Evolutionary conservation across 108 stramenopile species (phyloP).

Genomic region (Fistulifera pelliculosa): DNA sequence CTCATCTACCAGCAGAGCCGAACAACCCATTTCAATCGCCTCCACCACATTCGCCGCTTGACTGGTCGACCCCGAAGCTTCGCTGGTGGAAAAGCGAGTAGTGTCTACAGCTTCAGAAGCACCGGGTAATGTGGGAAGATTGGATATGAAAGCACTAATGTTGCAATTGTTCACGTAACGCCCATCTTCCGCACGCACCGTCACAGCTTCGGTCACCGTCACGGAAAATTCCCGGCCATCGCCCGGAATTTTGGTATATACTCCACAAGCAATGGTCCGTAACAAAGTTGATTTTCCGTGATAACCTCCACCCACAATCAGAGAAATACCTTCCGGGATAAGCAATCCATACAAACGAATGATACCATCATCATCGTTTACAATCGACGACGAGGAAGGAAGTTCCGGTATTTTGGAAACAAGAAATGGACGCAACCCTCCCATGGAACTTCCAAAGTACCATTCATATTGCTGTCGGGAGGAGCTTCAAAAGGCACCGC

Average conservation of each 20-base stretch:
- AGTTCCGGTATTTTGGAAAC: not conserved
- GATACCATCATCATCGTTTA: not conserved
- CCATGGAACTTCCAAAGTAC: constrained; percentile 3
- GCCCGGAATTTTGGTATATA: constrained; percentile 85
- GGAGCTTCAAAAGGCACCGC: constrained; percentile 68
- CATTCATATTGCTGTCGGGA: constrained; percentile 18
- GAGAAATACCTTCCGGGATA: constrained; percentile 77
- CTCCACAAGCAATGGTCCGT: constrained; percentile 65
- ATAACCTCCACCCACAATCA: constrained; percentile 93
- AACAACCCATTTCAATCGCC: constrained; percentile 81
- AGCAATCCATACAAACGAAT: constrained; percentile 62
- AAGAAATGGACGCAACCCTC: not conserved
- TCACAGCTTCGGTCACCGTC: constrained; percentile 63
- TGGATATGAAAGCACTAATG: constrained; percentile 87
- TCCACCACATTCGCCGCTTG: constrained; percentile 91
- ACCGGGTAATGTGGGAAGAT: constrained; percentile 56
- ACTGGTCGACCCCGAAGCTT: constrained; percentile 87
- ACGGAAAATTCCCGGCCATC: constrained; percentile 89
- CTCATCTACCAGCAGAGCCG: constrained; percentile 84
- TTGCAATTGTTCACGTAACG: constrained; percentile 81
- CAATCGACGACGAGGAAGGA: not conserved
- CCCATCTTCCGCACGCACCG: constrained; percentile 92
- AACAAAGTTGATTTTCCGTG: constrained; percentile 95
- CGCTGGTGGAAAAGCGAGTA: constrained; percentile 64
- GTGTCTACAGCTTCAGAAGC: constrained; percentile 33